These are phyloP conservation scores for Suhomyces taliae DNA, from an alignment of 1,139 yeast genomes.

Conservation along the genomic window DNA sequence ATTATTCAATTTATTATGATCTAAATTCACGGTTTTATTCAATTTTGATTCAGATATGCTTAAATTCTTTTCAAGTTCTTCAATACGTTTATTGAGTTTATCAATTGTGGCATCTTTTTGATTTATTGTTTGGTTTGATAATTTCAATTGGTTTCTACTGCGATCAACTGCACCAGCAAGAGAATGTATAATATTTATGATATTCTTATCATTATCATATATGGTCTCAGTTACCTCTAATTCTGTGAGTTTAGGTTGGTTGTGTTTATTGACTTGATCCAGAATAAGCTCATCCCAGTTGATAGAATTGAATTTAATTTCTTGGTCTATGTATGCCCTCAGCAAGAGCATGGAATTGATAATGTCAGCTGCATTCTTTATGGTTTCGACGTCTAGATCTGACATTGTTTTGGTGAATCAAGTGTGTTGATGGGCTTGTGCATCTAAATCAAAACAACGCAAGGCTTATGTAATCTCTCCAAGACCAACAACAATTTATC, in stretches of 20 bases:
- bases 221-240: constrained; percentile 28
- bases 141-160: constrained; percentile 34
- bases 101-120: constrained; percentile 34
- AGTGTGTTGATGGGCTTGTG: background rate
- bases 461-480: constrained; percentile 3
- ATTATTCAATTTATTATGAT: constrained; percentile 19
- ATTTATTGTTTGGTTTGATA: constrained; percentile 30
- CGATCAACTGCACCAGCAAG: constrained; percentile 42
- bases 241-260: constrained; percentile 7
- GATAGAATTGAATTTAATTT: constrained; percentile 35
- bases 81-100: constrained; percentile 25
- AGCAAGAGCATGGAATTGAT: constrained; percentile 38
- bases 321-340: constrained; percentile 38
- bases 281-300: constrained; percentile 32
- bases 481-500: too few species aligned
- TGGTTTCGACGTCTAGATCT: constrained; percentile 31
- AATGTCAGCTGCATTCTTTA: constrained; percentile 39
- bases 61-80: constrained; percentile 22
- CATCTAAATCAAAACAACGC: constrained; percentile 6
- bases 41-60: constrained; percentile 15
- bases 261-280: constrained; percentile 9
- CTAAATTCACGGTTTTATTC: constrained; percentile 20
- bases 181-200: constrained; percentile 44
- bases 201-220: constrained; percentile 44
- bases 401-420: constrained; percentile 1